A percentile compares a stretch with the other conserved stretches of the same genome.
These are phyloP conservation scores for Coccomyxa sp. DNA, from an alignment of 139 green algal species.

Conservation along the genomic window DNA sequence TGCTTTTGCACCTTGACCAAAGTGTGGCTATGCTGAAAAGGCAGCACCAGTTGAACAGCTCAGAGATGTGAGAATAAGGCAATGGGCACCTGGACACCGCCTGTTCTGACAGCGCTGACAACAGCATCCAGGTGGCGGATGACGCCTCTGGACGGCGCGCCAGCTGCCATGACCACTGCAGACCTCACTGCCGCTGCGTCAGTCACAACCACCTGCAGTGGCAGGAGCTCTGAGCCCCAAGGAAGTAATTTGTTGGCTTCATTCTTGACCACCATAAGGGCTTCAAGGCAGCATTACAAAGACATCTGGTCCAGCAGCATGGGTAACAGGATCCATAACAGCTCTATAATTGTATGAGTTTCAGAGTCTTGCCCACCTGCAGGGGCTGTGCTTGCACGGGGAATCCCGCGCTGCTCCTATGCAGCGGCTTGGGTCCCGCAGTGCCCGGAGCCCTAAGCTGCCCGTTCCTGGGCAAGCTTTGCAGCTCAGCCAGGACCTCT, in stretches of 20 bases:
- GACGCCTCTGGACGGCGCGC: constrained; percentile 11
- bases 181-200: constrained; percentile 18
- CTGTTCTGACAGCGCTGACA: background rate
- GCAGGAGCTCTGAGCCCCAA: background rate
- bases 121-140: background rate
- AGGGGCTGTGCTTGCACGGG: background rate
- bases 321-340: background rate
- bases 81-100: background rate
- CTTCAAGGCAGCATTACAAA: background rate
- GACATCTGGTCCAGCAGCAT: background rate
- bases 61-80: background rate
- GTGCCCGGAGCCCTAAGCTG: too few species aligned
- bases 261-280: background rate
- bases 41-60: background rate
- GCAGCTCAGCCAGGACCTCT: too few species aligned
- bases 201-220: background rate
- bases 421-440: too few species aligned
- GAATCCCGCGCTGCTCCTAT: too few species aligned
- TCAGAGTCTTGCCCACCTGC: background rate
- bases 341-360: background rate
- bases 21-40: too few species aligned
- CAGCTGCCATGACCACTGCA: constrained; percentile 29
- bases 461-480: too few species aligned
- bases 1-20: too few species aligned
- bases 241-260: background rate